Evolutionary conservation across 2,329 filamentous ascomycete species (phyloP), one percentile per base, ranked within the genome.

Genomic region (Penicillium oxalicum): DNA sequence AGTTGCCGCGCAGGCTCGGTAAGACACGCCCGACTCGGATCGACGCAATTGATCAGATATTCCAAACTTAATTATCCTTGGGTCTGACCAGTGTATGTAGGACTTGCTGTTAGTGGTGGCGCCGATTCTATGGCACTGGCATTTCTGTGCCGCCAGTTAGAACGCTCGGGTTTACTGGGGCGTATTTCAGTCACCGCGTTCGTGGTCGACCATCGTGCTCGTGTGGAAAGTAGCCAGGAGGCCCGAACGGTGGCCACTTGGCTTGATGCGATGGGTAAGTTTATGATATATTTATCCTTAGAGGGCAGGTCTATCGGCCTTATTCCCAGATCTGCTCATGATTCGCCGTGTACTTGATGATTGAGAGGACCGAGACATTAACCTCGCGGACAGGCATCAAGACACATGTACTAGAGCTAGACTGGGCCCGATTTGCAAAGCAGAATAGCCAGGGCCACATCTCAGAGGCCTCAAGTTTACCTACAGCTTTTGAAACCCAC

Each of bases 91-190:
- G 4, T 27, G 36, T 25, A 40, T 18, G 7, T 53, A 88, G 85
- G 79, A 46, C 73, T 97, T 50, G 93, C 91, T 12, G 76, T 97
- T 52, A 96, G 91, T 63, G 93, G 93, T 25, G 93, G 93, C 6
- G 87, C 93, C 35, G 93, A 98, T 69, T 97, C 91, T n/a, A 98
- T 97, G 91, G 91, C 91, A 27, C 75, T 98, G 51, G 89, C 90
- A 47, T 83, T 76, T 51, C 77, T 97, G 33, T 88, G 87, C 64
- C 77, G 75, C 42, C 68, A 73, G 40, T 54, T 70, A 50, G 62
- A 68, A 60, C 78, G 48, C 29, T 50, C 58, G 5, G 55, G 48
- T 25, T 48, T 58, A 12, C 44, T 56, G 34, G 56, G 55, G 9
- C 49, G 50, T 12, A 54, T 44, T 38, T 66, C 64, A 11, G 70